Percentiles rank a stretch among this genome's conserved stretches.
Evolutionary conservation across 768 basidiomycete genomes (phyloP).

Genomic region (Lactarius trivialis): DNA sequence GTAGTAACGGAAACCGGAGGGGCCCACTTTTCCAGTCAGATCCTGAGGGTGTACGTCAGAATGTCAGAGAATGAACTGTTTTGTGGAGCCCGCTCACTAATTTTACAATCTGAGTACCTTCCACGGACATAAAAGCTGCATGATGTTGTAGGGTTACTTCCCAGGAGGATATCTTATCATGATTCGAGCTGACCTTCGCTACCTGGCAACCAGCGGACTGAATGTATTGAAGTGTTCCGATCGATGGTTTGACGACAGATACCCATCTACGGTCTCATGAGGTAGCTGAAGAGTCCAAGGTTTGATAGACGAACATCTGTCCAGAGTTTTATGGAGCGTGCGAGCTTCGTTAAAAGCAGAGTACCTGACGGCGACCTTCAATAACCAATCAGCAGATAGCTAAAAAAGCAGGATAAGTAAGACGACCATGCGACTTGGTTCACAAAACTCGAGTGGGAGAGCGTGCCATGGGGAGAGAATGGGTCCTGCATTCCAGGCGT

Average conservation of each 20-base stretch:
- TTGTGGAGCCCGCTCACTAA: conserved; percentile 36
- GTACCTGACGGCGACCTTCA: conserved; percentile 58
- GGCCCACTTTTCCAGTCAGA: conserved; percentile 44
- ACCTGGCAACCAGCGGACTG: conserved; percentile 61
- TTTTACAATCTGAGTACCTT: conserved; percentile 54
- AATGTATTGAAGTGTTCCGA: conserved; percentile 47
- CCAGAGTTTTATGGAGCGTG: conserved; percentile 65
- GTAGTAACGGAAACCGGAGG: neutral
- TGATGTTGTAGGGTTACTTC: neutral
- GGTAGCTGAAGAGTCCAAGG: neutral
- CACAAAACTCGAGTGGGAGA: conserved; percentile 68
- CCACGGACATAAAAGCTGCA: conserved; percentile 63
- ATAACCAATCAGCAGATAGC: neutral
- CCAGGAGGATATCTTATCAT: neutral
- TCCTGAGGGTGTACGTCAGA: conserved; percentile 35
- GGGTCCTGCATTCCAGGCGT: conserved; percentile 38
- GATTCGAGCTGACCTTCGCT: conserved; percentile 42
- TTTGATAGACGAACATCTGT: conserved; percentile 43
- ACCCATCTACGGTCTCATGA: conserved; percentile 42
- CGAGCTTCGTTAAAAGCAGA: conserved; percentile 56
- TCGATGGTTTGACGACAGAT: conserved; percentile 62
- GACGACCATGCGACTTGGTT: conserved; percentile 67
- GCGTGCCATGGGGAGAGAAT: conserved; percentile 50
- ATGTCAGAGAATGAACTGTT: neutral
- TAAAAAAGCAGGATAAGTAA: neutral